These are phyloP conservation scores for Syzygium grande DNA, from an alignment of 345 rosid genomes.

Conservation along the genomic window DNA sequence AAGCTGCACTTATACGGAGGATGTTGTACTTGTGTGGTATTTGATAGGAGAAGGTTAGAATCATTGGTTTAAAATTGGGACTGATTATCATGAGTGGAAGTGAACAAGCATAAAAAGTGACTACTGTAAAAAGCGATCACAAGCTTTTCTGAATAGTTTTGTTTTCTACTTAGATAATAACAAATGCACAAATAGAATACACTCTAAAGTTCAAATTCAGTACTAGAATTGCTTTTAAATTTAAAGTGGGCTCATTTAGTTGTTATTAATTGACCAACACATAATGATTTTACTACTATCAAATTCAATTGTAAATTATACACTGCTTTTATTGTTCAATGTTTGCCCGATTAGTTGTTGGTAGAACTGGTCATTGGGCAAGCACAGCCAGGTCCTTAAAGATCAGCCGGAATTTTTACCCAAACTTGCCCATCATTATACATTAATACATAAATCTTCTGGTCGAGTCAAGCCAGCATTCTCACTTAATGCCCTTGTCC, in stretches of 20 bases:
- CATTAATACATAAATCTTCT: background rate
- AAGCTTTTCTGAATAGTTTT: no score
- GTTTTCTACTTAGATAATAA: background rate
- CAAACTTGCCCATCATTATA: background rate
- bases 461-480: background rate
- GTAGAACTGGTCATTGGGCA: background rate
- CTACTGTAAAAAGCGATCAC: background rate
- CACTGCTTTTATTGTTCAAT: background rate
- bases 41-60: no score
- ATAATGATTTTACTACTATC: no score
- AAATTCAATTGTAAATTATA: background rate
- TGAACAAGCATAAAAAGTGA: no score
- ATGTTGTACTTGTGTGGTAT: no score
- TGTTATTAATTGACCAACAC: no score
- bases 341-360: background rate
- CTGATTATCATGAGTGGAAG: background rate
- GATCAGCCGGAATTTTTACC: no score
- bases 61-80: no score
- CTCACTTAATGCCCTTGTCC: background rate
- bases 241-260: no score
- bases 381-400: background rate
- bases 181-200: no score
- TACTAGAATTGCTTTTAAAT: no score
- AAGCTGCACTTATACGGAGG: background rate
- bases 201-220: background rate